Percentiles rank a stretch among this genome's conserved stretches.
Evolutionary conservation across 495 filamentous ascomycete species (phyloP).

Genomic region (Aspergillus conjunctus): DNA sequence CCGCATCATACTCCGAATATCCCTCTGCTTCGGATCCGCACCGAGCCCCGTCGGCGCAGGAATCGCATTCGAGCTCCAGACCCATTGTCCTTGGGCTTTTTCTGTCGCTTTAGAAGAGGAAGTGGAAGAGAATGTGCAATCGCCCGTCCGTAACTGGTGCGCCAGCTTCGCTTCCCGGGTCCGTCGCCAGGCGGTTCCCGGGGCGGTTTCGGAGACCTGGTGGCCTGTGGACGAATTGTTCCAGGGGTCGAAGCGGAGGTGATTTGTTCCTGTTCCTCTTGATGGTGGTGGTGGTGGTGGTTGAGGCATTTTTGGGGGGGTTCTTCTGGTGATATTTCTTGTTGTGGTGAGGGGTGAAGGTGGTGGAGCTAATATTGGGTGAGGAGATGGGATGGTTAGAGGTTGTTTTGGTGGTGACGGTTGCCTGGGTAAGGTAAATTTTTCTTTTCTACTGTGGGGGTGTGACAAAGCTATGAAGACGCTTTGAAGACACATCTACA

Average conservation of each 20-base stretch:
- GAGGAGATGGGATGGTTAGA: no score
- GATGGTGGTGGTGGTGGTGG: not conserved
- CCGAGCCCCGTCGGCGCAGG: not conserved
- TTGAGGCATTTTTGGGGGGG: slow-evolving; percentile 6
- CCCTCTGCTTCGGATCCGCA: slow-evolving; percentile 32
- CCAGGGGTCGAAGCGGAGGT: slow-evolving; percentile 73
- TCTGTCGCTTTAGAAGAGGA: slow-evolving; percentile 6
- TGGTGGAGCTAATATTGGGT: no score
- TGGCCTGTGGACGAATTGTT: slow-evolving; percentile 80
- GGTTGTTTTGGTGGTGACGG: no score
- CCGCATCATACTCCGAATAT: slow-evolving; percentile 40
- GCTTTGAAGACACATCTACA: no score
- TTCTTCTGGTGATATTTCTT: no score
- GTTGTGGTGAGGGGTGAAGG: no score
- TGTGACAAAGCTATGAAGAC: no score
- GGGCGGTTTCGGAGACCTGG: slow-evolving; percentile 66
- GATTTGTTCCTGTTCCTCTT: slow-evolving; percentile 30
- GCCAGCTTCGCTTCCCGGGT: slow-evolving; percentile 66
- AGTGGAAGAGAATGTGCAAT: slow-evolving; percentile 11
- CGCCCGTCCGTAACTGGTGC: slow-evolving; percentile 58
- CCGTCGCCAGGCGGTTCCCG: slow-evolving; percentile 68
- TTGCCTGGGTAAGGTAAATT: no score
- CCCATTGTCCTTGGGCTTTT: slow-evolving; percentile 12
- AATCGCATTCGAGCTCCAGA: not conserved
- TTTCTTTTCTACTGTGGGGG: no score